Percentiles rank a stretch among this genome's conserved stretches.
Evolutionary conservation across 208 protist genomes (phyloP).

Genomic region (Acanthamoeba royreba): DNA sequence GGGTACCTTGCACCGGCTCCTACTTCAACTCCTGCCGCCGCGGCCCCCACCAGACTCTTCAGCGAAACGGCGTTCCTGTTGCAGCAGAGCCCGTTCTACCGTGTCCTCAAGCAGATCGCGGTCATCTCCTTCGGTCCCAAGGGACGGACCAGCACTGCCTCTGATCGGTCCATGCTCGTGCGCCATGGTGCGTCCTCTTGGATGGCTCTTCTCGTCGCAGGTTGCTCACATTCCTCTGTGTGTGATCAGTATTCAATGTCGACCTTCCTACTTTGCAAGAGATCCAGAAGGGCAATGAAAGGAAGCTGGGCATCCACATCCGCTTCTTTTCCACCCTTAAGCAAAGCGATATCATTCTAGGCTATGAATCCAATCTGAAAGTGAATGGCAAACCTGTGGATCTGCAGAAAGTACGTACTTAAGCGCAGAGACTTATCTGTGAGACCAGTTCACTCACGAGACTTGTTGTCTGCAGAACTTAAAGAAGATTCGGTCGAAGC

Average conservation of each 20-base stretch:
- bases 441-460: background rate
- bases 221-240: background rate
- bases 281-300: background rate
- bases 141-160: background rate
- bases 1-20: background rate
- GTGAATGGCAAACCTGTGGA: background rate
- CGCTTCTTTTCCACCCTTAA: background rate
- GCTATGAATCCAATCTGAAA: background rate
- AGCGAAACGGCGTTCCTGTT: background rate
- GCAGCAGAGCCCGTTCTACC: background rate
- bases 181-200: background rate
- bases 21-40: background rate
- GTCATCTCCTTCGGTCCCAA: background rate
- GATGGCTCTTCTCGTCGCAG: background rate
- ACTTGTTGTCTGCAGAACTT: background rate
- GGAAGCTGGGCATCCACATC: background rate
- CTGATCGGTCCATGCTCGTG: background rate
- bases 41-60: background rate
- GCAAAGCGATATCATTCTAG: background rate
- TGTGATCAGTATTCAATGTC: background rate
- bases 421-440: background rate
- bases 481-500: constrained; percentile 9
- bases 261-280: background rate
- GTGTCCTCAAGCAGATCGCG: background rate
- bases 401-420: background rate